Base-by-base conservation (phyloP, 306 rosid species). In the Vigna reflexopilosa region DNA sequence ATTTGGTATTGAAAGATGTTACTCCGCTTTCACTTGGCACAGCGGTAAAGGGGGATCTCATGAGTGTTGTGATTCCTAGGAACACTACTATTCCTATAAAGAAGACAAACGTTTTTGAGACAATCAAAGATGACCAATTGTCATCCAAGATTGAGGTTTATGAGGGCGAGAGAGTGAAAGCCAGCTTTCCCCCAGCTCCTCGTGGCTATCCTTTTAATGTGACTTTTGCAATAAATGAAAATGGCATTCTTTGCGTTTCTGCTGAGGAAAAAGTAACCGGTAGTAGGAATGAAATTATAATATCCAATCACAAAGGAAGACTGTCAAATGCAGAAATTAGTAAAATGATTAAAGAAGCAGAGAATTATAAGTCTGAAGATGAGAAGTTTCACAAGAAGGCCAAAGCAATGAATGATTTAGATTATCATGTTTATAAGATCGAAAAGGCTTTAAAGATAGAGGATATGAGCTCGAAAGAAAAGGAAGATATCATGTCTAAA, bases 61-160 rank as follows among this genome's bases (percentile, higher is more conserved):
- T 89, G 91, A 77, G 74, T 28, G 90, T 84, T 1, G 34, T 89
- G 22, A 85, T 86, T 67, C 91, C 90, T 4, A 80, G 85, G 63
- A 89, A 87, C 17, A 82, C 91, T 7, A 80, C 77, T 2, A 80
- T 89, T 73, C 93, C 93, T 47, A 59, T 76, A 11, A 85, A 80
- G 32, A 30, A 30, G 5, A 0, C 0, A 30, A 0, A 20, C 0
- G 28, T 26, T 2, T 0, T 26, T 26, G 0, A 0, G 0, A 26
- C 28, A 26, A 0, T 0, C 28, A 0, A 2, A 26, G 28, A 26
- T 26, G 3, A 26, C 28, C 28, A 26, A 26, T 26, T 2, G 0
- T 1, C 12, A 2, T 72, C n/a, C 11, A 0, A 0, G 4, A 40
- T 89, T 17, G 0, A 13, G 1, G 88, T 91, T 14, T 85, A 42